Base-by-base conservation (phyloP, 768 basidiomycete species). In the Suillus clintonianus region DNA sequence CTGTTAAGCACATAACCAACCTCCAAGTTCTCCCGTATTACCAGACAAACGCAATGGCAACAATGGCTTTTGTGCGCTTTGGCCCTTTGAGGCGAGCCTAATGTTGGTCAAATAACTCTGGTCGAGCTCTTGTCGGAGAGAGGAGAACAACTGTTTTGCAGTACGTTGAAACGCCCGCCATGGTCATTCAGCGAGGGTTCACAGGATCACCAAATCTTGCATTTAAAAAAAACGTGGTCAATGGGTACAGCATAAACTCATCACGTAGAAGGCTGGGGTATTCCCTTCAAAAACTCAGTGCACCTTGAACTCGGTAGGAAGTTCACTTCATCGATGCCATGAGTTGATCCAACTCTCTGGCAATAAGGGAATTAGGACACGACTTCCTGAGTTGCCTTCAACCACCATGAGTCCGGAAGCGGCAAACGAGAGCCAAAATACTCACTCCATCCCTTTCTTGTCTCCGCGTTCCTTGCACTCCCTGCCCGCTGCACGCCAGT, bases 381-480 rank as follows among this genome's bases (percentile, higher is more conserved):
- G 80, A 87, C 70, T 84, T 85, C 63, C 86, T 83, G 67, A 96
- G 74, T 66, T 92, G 83, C 64, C 94, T 96, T 58, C 14, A 22
- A 34, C 27, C n/a, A 50, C 63, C 32, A 57, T 60, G 53, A 39
- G 68, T 60, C 32, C 64, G 64, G 11, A 10, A 61, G 22, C 60
- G 5, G 37, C 48, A 39, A 45, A 58, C 11, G 64, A 64, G n/a
- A 59, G 27, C 13, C 60, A 55, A 60, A 42, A 43, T 5, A 86
- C 95, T 72, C 74, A 97, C 97, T 92, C 89, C 37, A 99, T 75
- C 67, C 88, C 90, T 8, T 83, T 86, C 75, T 90, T 91, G 73
- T 99, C 95, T 1, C 89, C 88, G 32, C 92, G 81, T 58, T 96
- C 94, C 75, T 94, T 97, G 75, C 94, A 97, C 68, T 94, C 92